Evolutionary conservation across 257 asterid species (phyloP).

Genomic region (Plantago major): DNA sequence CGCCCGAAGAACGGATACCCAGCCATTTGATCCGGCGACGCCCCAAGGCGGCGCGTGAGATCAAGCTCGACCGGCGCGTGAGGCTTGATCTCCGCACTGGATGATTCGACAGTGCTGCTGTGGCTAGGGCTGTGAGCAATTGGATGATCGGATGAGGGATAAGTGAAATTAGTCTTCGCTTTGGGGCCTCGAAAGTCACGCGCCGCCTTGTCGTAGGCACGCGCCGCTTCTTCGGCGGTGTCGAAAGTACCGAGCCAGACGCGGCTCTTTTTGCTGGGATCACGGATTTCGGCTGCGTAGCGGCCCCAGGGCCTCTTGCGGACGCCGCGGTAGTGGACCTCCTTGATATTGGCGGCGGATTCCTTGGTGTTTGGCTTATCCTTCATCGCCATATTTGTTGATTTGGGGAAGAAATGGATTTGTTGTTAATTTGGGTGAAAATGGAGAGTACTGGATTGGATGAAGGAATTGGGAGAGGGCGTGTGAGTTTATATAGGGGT

Average conservation of each 20-base stretch:
- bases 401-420: background rate
- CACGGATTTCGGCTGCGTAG: constrained; percentile 93
- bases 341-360: constrained; percentile 26
- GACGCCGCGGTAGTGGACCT: constrained; percentile 78
- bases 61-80: constrained; percentile 62
- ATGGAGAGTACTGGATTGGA: too few species aligned
- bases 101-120: constrained; percentile 82
- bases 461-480: background rate
- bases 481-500: constrained; percentile 17
- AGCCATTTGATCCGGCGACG: background rate
- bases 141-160: constrained; percentile 23
- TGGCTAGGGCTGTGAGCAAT: constrained; percentile 51
- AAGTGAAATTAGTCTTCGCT: constrained; percentile 71
- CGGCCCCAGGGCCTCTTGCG: constrained; percentile 99
- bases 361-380: constrained; percentile 30
- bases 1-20: constrained; percentile 36
- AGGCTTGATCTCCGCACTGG: constrained; percentile 37
- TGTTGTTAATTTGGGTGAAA: too few species aligned
- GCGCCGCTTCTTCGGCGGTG: constrained; percentile 93
- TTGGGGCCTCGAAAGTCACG: constrained; percentile 76
- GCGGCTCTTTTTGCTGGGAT: constrained; percentile 80
- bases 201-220: constrained; percentile 84
- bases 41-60: constrained; percentile 82
- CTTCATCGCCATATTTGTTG: constrained; percentile 46
- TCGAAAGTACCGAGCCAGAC: constrained; percentile 94